Evolutionary conservation across 73 alveolate genomes (phyloP).

Genomic region (Tetrahymena elliotti): DNA sequence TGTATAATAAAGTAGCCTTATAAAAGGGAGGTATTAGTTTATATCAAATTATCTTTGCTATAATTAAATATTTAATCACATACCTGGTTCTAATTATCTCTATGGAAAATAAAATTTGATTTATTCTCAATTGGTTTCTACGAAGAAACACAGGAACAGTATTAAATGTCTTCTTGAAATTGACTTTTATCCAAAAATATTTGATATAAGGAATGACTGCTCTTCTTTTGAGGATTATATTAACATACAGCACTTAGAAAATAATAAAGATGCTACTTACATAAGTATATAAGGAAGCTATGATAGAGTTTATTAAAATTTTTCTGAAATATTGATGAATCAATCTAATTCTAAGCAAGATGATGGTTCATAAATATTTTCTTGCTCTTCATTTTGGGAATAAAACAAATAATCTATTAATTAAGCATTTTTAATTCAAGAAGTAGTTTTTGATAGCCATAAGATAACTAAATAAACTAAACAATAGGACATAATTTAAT

Average conservation of each 20-base stretch:
- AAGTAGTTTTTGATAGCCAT: background rate
- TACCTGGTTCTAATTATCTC: background rate
- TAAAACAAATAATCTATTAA: background rate
- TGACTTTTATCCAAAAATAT: background rate
- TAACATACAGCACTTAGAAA: background rate
- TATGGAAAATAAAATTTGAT: background rate
- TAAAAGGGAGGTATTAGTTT: background rate
- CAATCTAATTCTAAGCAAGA: background rate
- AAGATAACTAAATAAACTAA: background rate
- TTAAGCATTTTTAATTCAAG: background rate
- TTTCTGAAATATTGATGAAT: background rate
- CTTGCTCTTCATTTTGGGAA: background rate
- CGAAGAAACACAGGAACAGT: background rate
- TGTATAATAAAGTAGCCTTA: background rate
- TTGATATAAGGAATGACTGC: background rate
- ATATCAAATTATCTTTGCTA: background rate
- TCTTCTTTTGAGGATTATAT: background rate
- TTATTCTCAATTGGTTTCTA: background rate
- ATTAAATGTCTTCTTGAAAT: background rate
- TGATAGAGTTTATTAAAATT: background rate
- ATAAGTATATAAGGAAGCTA: background rate
- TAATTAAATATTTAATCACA: background rate
- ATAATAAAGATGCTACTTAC: background rate
- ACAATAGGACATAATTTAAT: background rate
- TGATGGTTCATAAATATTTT: background rate